Percentiles rank a stretch among this genome's conserved stretches.
These are phyloP conservation scores for Paramecium sexaurelia DNA, from an alignment of 73 alveolate genomes.

Conservation along the genomic window DNA sequence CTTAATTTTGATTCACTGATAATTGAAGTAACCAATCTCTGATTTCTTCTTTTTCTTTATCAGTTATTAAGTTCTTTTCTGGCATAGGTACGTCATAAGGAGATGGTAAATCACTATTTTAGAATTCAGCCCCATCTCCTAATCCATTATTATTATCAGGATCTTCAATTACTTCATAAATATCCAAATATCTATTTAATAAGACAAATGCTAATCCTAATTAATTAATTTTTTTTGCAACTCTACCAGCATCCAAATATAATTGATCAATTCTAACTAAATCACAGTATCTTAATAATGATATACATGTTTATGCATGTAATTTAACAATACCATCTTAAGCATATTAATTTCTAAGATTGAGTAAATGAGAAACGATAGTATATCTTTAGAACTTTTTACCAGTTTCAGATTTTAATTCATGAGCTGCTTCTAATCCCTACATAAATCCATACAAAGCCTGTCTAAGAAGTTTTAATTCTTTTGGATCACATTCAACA, in stretches of 20 bases:
- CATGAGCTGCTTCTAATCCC: slow-evolving; percentile 84
- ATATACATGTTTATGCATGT: slow-evolving; percentile 87
- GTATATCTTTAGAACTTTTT: slow-evolving; percentile 85
- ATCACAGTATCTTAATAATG: slow-evolving; percentile 96
- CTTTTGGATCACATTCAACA: slow-evolving; percentile 95
- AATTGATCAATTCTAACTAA: slow-evolving; percentile 97
- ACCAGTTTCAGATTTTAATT: slow-evolving; percentile 82
- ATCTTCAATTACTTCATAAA: slow-evolving; percentile 97
- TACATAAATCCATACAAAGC: slow-evolving; percentile 87
- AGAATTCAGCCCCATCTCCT: slow-evolving; percentile 95
- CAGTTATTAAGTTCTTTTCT: slow-evolving; percentile 88
- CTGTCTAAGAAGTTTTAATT: slow-evolving; percentile 86
- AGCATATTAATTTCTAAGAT: slow-evolving; percentile 85
- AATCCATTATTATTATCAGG: slow-evolving; percentile 90
- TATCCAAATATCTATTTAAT: slow-evolving; percentile 96
- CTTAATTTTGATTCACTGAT: slow-evolving; percentile 84
- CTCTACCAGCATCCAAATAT: slow-evolving; percentile 98
- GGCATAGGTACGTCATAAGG: slow-evolving; percentile 97
- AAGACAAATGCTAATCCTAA: slow-evolving; percentile 91
- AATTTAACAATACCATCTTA: slow-evolving; percentile 84
- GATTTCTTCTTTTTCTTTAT: slow-evolving; percentile 92
- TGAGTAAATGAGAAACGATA: slow-evolving; percentile 83
- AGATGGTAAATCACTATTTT: slow-evolving; percentile 97
- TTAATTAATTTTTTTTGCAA: slow-evolving; percentile 88
- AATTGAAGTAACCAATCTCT: slow-evolving; percentile 96